These are phyloP conservation scores for Acanthamoeba royreba DNA, from an alignment of 208 protist genomes.

Conservation along the genomic window DNA sequence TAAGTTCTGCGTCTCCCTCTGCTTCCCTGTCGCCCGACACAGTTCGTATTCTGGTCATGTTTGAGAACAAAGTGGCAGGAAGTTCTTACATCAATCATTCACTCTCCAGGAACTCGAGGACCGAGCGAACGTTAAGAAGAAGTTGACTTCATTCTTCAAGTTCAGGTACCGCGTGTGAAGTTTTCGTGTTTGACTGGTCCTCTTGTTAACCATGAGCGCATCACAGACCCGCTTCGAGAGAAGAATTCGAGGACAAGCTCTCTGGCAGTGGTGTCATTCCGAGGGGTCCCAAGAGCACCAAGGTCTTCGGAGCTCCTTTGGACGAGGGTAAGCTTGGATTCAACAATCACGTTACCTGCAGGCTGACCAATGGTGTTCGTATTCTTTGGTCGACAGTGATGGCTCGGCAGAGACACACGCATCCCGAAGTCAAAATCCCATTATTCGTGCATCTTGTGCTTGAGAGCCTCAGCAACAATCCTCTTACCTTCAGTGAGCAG, in stretches of 20 bases:
- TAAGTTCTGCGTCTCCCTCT: no score
- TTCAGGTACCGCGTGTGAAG: background rate
- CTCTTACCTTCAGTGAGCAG: constrained; percentile 33
- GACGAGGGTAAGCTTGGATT: background rate
- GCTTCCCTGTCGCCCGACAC: background rate
- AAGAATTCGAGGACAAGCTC: constrained; percentile 36
- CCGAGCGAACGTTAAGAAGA: constrained; percentile 32
- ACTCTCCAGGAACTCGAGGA: background rate
- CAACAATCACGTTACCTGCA: background rate
- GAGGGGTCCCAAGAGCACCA: background rate
- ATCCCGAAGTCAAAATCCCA: constrained; percentile 33
- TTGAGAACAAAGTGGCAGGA: background rate
- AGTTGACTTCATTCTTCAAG: constrained; percentile 26
- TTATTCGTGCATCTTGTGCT: background rate
- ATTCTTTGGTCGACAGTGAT: background rate
- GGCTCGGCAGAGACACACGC: background rate
- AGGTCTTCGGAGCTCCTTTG: background rate
- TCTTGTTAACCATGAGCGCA: background rate
- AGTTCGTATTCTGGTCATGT: background rate
- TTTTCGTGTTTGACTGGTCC: background rate
- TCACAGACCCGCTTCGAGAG: background rate
- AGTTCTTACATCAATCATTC: no score
- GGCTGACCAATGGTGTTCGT: background rate
- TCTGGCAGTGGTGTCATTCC: constrained; percentile 2
- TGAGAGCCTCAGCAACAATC: background rate